Evolutionary conservation across 2,329 filamentous ascomycete genomes (phyloP).

Genomic region (Berkeleyomyces basicola): DNA sequence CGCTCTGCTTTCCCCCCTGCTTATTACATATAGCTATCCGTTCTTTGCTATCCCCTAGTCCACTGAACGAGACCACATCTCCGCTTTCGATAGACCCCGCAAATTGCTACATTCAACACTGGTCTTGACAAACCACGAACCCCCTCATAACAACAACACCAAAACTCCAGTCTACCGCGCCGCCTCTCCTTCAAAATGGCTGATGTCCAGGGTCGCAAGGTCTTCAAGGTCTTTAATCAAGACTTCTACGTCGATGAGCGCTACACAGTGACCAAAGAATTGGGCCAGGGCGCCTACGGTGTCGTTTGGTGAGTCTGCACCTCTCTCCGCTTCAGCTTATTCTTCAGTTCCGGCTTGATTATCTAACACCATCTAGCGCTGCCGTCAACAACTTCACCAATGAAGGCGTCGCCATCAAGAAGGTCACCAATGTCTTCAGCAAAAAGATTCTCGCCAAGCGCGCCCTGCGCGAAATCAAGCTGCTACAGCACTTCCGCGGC

Average conservation of each 20-base stretch:
- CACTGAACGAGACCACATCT: not conserved
- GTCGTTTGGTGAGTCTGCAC: conserved; percentile 67
- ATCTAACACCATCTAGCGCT: conserved; percentile 39
- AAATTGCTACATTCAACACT: not conserved
- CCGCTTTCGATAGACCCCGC: not conserved
- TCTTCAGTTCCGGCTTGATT: not conserved
- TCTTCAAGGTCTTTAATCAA: conserved; percentile 99
- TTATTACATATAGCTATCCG: not conserved
- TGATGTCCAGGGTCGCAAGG: conserved; percentile 49
- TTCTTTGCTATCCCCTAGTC: not conserved
- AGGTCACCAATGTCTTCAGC: conserved; percentile 99
- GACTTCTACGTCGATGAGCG: conserved; percentile 97
- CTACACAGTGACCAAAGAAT: conserved; percentile 96
- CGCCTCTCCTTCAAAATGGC: conserved; percentile 20
- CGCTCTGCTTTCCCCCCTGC: not conserved
- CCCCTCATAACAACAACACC: not conserved
- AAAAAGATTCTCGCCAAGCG: conserved; percentile 99
- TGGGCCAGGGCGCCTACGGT: conserved; percentile 94
- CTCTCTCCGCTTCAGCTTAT: not conserved
- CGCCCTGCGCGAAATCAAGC: conserved; percentile 93
- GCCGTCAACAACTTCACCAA: conserved; percentile 80
- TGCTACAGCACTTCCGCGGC: conserved; percentile 90
- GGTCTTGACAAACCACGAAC: too few relatives aligned
- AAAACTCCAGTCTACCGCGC: not conserved
- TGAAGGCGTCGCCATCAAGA: conserved; percentile 96